phyloP scores from a whole-genome alignment of 331 rosid species.

The Stylosanthes scabra region DNA sequence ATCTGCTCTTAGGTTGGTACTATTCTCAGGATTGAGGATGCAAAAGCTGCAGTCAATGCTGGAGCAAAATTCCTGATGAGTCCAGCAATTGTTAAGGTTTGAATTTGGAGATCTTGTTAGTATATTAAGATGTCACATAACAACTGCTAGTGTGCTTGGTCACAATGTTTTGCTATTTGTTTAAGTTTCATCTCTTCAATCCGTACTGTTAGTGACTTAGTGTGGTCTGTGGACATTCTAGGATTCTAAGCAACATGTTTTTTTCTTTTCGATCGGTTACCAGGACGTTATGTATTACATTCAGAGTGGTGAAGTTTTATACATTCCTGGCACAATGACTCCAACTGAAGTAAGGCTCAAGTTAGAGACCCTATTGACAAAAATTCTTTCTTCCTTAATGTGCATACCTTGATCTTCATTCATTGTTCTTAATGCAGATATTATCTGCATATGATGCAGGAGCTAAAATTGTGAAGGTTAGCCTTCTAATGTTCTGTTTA shows the following conservation, averaged over 20 bases:
- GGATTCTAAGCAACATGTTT: conserved; percentile 5
- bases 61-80: conserved; percentile 97
- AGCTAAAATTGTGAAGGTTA: conserved; percentile 83
- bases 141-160: neutral
- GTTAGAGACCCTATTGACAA: conserved; percentile 19
- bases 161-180: conserved; percentile 1
- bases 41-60: conserved; percentile 63
- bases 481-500: conserved; percentile 30
- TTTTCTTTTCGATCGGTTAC: conserved; percentile 23
- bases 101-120: conserved; percentile 26
- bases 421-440: conserved; percentile 58
- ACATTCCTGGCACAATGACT: conserved; percentile 93
- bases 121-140: conserved; percentile 12
- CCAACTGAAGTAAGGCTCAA: conserved; percentile 84
- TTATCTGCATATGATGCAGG: conserved; percentile 72
- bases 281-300: conserved; percentile 72
- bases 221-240: conserved; percentile 1
- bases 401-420: neutral
- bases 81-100: conserved; percentile 80
- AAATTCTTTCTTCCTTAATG: neutral
- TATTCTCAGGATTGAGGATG: conserved; percentile 79
- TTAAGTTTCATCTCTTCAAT: neutral
- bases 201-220: neutral
- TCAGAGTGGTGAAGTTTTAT: conserved; percentile 57
- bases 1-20: conserved; percentile 80